These are phyloP conservation scores for Dicorynia guianensis DNA, from an alignment of 306 rosid species.

Conservation along the genomic window DNA sequence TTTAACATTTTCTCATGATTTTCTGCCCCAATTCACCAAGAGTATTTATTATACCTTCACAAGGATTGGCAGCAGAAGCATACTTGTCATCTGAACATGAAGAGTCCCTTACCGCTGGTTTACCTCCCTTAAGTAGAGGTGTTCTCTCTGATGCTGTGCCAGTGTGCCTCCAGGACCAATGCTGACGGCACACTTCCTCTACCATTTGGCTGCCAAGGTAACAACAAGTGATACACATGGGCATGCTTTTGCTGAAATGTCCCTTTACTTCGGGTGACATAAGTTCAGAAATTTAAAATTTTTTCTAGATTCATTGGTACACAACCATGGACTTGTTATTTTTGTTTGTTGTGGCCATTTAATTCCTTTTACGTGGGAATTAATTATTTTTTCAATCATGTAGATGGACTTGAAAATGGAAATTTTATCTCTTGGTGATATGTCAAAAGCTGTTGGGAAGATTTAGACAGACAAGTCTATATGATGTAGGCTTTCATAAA, in stretches of 20 bases:
- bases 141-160: slow-evolving; percentile 75
- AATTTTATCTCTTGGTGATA: slow-evolving; percentile 92
- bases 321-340: slow-evolving; percentile 17
- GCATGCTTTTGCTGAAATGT: slow-evolving; percentile 37
- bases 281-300: not conserved
- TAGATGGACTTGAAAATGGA: slow-evolving; percentile 98
- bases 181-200: slow-evolving; percentile 89
- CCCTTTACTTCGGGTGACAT: slow-evolving; percentile 25
- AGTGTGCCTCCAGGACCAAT: slow-evolving; percentile 85
- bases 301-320: slow-evolving; percentile 8
- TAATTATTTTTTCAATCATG: slow-evolving; percentile 48
- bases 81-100: slow-evolving; percentile 69
- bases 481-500: slow-evolving; percentile 92
- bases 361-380: slow-evolving; percentile 41
- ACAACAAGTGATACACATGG: slow-evolving; percentile 38
- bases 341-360: slow-evolving; percentile 35
- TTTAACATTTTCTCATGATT: slow-evolving; percentile 89
- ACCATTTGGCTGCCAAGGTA: slow-evolving; percentile 94
- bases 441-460: slow-evolving; percentile 85
- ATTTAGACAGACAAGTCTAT: slow-evolving; percentile 83
- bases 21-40: slow-evolving; percentile 89
- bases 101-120: slow-evolving; percentile 82
- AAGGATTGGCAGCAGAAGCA: slow-evolving; percentile 86
- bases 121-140: slow-evolving; percentile 90
- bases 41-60: slow-evolving; percentile 94